These are phyloP conservation scores for Colletotrichum graminicola DNA, from an alignment of 2,329 filamentous ascomycete species.

Conservation along the genomic window DNA sequence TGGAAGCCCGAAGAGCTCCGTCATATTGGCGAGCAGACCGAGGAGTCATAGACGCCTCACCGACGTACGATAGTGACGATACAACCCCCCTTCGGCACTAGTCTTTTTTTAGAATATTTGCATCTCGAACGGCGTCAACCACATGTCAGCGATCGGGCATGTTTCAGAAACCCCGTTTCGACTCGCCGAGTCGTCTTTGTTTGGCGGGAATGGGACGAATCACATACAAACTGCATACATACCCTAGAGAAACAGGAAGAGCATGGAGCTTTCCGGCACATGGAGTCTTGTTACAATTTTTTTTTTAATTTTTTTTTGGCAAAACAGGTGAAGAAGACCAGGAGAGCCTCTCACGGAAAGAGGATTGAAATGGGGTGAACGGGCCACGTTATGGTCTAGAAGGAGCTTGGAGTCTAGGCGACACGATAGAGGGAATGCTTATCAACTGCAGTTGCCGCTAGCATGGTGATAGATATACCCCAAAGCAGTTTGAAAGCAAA, in stretches of 20 bases:
- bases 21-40: conserved; percentile 70
- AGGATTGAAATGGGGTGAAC: not conserved
- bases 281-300: conserved; percentile 21
- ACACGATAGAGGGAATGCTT: not conserved
- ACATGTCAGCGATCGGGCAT: conserved; percentile 11
- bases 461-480: conserved; percentile 40
- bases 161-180: conserved; percentile 13
- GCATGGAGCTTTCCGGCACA: conserved; percentile 37
- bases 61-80: conserved; percentile 15
- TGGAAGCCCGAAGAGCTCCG: conserved; percentile 82
- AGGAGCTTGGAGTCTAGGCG: not conserved
- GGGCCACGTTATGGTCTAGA: not conserved
- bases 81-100: conserved; percentile 17
- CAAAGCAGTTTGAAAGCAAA: conserved; percentile 20
- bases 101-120: conserved; percentile 31
- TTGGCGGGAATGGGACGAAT: conserved; percentile 5
- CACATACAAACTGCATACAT: conserved; percentile 37
- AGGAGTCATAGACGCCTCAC: conserved; percentile 41
- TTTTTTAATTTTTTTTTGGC: not conserved
- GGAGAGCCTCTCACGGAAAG: not conserved
- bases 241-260: conserved; percentile 27
- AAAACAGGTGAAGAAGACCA: not conserved
- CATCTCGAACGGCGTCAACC: conserved; percentile 32
- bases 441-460: conserved; percentile 16
- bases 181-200: conserved; percentile 15